Conservation (phyloP, 345 rosid genomes). For the Hibiscus tridactylites region DNA sequence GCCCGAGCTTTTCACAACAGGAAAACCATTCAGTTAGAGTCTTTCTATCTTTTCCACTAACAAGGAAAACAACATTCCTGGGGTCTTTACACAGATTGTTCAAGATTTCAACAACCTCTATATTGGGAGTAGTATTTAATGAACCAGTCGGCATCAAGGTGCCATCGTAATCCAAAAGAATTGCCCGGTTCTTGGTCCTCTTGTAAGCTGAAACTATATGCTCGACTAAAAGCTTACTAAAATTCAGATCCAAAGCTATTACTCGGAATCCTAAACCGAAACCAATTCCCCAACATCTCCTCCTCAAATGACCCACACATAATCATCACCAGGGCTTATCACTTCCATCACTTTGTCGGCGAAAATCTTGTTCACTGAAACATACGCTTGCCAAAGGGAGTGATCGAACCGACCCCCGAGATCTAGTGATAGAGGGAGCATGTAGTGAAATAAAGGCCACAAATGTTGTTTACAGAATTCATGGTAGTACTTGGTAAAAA, state of each 20-base stretch:
- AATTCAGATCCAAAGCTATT: slow-evolving; percentile 83
- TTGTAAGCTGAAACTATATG: background rate
- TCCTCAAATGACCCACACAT: slow-evolving; percentile 38
- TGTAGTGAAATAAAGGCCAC: slow-evolving; percentile 95
- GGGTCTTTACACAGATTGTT: background rate
- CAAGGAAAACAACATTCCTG: background rate
- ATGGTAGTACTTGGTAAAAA: slow-evolving; percentile 73
- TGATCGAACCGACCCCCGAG: slow-evolving; percentile 84
- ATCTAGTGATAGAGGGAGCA: slow-evolving; percentile 88
- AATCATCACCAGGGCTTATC: background rate
- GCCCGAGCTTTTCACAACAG: slow-evolving; percentile 12
- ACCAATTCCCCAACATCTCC: slow-evolving; percentile 90
- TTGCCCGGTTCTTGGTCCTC: background rate
- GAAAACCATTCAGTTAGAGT: slow-evolving; percentile 71
- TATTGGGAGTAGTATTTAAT: background rate
- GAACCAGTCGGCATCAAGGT: background rate
- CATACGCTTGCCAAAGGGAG: slow-evolving; percentile 86
- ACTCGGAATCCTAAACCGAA: slow-evolving; percentile 92
- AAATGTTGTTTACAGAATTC: slow-evolving; percentile 92
- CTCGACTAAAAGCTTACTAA: background rate
- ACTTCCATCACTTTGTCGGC: background rate
- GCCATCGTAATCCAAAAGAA: background rate
- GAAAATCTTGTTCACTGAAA: slow-evolving; percentile 31
- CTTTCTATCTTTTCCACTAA: slow-evolving; percentile 67
- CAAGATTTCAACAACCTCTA: background rate